These are phyloP conservation scores for Nidula niveotomentosa DNA, from an alignment of 1,284 basidiomycete species.

Conservation along the genomic window DNA sequence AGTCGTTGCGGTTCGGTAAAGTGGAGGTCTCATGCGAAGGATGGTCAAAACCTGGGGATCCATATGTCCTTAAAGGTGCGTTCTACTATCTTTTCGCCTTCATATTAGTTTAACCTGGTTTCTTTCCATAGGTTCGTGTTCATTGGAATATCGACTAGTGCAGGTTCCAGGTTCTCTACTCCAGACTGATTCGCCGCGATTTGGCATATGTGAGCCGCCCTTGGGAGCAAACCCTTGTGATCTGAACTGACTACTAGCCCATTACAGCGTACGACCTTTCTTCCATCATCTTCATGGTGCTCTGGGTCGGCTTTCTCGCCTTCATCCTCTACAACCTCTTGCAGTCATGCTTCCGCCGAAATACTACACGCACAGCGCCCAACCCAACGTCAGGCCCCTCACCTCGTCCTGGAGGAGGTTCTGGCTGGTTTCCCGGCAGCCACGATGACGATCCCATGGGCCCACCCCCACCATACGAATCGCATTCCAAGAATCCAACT, in stretches of 20 bases:
- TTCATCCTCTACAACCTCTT: slow-evolving; percentile 60
- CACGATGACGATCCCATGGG: slow-evolving; percentile 33
- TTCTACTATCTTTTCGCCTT: slow-evolving; percentile 1
- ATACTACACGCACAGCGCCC: slow-evolving; percentile 25
- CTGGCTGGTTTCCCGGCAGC: slow-evolving; percentile 55
- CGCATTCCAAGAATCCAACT: slow-evolving; percentile 14
- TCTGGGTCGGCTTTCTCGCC: slow-evolving; percentile 54
- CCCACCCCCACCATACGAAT: slow-evolving; percentile 77
- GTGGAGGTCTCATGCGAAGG: slow-evolving; percentile 88
- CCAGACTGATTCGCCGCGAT: slow-evolving; percentile 26
- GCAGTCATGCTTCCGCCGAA: slow-evolving; percentile 46
- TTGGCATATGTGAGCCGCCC: slow-evolving; percentile 20
- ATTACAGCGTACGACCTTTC: slow-evolving; percentile 37
- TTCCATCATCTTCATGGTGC: slow-evolving; percentile 48
- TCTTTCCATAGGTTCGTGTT: slow-evolving; percentile 70
- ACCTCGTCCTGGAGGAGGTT: slow-evolving; percentile 31
- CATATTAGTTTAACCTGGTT: neutral
- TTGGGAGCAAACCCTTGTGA: slow-evolving; percentile 1
- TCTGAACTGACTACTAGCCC: neutral
- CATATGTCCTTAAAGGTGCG: slow-evolving; percentile 81
- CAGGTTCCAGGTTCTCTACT: slow-evolving; percentile 54
- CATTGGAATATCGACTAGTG: slow-evolving; percentile 77
- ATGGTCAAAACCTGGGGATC: slow-evolving; percentile 78
- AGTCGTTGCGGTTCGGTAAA: slow-evolving; percentile 75
- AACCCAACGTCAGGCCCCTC: slow-evolving; percentile 16